Evolutionary conservation across 2,329 filamentous ascomycete species (phyloP), one percentile per base, ranked within the genome.

Genomic region (Coniosporium tulheliwenetii): DNA sequence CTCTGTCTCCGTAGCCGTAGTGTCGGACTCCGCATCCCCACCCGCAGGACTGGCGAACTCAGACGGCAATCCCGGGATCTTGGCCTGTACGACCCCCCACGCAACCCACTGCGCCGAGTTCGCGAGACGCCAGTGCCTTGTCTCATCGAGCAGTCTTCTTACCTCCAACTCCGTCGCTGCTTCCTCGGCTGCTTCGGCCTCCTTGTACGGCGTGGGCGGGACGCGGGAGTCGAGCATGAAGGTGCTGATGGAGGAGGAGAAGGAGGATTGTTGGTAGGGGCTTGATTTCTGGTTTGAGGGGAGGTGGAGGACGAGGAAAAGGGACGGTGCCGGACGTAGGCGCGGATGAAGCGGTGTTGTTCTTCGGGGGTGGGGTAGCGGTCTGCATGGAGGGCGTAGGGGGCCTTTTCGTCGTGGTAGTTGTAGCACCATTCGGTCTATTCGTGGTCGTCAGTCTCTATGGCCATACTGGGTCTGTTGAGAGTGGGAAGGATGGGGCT

Each of bases 51-150:
- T 7, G 13, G 32, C 32, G 3, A 33, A 8, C 10, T 33, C 32
- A 5, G 32, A 33, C 13, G 80, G 75, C 56, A 89, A 67, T 0
- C 79, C 84, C 0, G 84, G 78, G 1, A 93, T 70, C 56, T 91
- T 87, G 38, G 91, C 89, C 62, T 98, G 91, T 39, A 98, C 82
- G 45, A 96, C 85, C 16, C 91, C 91, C 91, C 91, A 98, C 1
- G 86, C 84, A 16, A 93, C 76, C 91, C 91, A 98, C 62, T 83
- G 77, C 2, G 85, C 85, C 31, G 81, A 86, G 61, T 91, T 93
- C 33, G 85, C 84, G 0, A 84, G 68, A 2, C 91, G 77, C 91
- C 91, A 98, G 37, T 93, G 67, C 12, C 77, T 70, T 2, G 85
- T 79, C 62, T 96, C 86, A 34, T 79, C 74, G 53, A 91, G 66